phyloP scores from a whole-genome alignment of 2,329 filamentous ascomycete genomes.

The Diaporthe sp. region DNA sequence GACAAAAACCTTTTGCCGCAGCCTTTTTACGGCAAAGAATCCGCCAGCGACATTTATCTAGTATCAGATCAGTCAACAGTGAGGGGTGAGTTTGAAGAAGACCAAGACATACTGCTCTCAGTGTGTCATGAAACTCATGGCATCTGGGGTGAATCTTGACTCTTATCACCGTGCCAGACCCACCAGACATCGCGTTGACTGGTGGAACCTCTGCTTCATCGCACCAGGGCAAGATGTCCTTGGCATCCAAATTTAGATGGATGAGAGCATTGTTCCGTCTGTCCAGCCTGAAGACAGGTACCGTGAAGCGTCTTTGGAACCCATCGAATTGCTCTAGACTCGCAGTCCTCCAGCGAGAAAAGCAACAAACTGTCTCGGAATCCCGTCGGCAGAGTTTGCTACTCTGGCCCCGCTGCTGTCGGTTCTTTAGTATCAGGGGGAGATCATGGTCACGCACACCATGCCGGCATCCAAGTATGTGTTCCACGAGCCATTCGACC shows the following conservation, averaged over 20 bases:
- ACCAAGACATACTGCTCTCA: constrained; percentile 16
- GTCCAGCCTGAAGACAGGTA: neutral
- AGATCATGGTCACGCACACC: constrained; percentile 10
- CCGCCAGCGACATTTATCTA: constrained; percentile 36
- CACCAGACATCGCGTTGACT: constrained; percentile 22
- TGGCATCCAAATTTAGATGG: neutral
- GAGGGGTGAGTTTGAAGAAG: no score
- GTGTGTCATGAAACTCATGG: constrained; percentile 8
- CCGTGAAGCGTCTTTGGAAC: neutral
- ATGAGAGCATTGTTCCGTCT: neutral
- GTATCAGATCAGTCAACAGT: no score
- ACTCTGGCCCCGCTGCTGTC: no score
- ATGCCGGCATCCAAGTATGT: neutral
- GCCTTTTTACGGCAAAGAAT: constrained; percentile 23
- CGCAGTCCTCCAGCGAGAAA: neutral
- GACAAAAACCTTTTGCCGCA: neutral
- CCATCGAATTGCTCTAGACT: neutral
- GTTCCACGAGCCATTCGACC: neutral
- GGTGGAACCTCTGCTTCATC: neutral
- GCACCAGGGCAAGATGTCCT: constrained; percentile 22
- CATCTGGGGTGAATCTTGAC: constrained; percentile 9
- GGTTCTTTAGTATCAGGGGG: no score
- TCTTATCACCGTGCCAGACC: neutral
- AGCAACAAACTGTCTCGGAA: neutral
- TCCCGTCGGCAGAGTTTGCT: neutral